Conservation (phyloP, 305 asterid species). For the Rubia tinctorum region DNA sequence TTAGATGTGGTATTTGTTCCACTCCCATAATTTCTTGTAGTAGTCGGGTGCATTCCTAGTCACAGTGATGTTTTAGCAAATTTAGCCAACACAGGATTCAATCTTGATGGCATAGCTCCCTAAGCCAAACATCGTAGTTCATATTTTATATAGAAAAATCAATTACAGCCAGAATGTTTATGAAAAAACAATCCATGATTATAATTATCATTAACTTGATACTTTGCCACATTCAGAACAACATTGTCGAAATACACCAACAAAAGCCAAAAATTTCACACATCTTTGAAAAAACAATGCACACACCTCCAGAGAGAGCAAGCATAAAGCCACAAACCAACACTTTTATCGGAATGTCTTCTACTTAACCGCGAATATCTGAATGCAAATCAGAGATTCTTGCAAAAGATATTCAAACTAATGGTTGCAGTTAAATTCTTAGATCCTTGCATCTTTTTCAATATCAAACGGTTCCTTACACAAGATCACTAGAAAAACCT, state of each 20-base stretch:
- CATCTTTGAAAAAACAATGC: too few species aligned
- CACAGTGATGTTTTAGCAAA: slow-evolving; percentile 26
- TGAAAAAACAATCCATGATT: not conserved
- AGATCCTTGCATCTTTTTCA: too few species aligned
- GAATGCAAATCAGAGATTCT: too few species aligned
- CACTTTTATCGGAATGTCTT: too few species aligned
- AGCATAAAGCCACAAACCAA: not conserved
- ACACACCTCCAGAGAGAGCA: not conserved
- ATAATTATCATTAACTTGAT: too few species aligned
- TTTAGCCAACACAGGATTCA: slow-evolving; percentile 26
- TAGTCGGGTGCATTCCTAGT: slow-evolving; percentile 27
- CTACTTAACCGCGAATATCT: too few species aligned
- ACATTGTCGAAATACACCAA: not conserved
- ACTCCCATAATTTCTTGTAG: slow-evolving; percentile 34
- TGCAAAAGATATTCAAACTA: too few species aligned
- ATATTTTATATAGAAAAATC: not conserved
- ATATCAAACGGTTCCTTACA: too few species aligned
- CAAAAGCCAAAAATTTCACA: too few species aligned
- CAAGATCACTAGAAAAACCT: too few species aligned
- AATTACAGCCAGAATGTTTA: not conserved
- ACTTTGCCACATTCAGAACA: not conserved
- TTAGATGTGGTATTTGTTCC: slow-evolving; percentile 34
- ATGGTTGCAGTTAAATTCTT: too few species aligned
- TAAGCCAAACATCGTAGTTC: not conserved
- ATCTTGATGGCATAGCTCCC: slow-evolving; percentile 34